Base-by-base conservation (phyloP, 2,329 filamentous ascomycete species). In the Coniosporium tulheliwenetii region DNA sequence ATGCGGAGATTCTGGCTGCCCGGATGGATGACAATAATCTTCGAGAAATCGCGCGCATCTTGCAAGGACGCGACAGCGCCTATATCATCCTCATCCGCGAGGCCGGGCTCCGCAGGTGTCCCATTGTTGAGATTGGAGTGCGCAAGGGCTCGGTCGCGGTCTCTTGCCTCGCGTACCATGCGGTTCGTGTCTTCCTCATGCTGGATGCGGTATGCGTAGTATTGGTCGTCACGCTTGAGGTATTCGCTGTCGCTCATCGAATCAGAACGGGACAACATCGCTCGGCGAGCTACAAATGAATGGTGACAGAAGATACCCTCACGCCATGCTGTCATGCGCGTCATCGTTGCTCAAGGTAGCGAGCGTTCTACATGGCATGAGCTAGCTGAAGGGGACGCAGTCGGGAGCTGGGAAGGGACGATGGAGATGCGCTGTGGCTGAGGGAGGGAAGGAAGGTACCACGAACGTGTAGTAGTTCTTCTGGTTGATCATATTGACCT, bases 381-480 rank as follows among this genome's bases (percentile, higher is more conserved):
- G 19, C 19, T 7, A 26, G 19, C 19, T 26, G 19, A 26, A 26
- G 19, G 19, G 19, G 19, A 26, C 19, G 19, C 19, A 4, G 19
- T 26, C 19, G 19, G 19, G 19, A 26, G 7, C 7, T 26, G 19
- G 19, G 19, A 26, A 26, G 19, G 19, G 19, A 26, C 19, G 19
- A 26, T 7, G 19, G 19, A 26, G 19, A 26, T 26, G 19, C 19
- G 19, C 19, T 26, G 7, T 26, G 7, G 19, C 19, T 26, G 19
- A 26, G 19, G 19, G 19, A 26, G 34, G 33, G 30, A 29, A 2
- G 33, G 30, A 29, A 2, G 36, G 19, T 26, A 26, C 19, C 19
- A 67, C 78, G 45, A 71, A 91, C 85, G 87, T 94, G 61, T 95
- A 95, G 63, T 98, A 98, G 62, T 98, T 98, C 68, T 98, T 98